These are phyloP conservation scores for Skeletonema costatum DNA, from an alignment of 108 stramenopile genomes.

Conservation along the genomic window DNA sequence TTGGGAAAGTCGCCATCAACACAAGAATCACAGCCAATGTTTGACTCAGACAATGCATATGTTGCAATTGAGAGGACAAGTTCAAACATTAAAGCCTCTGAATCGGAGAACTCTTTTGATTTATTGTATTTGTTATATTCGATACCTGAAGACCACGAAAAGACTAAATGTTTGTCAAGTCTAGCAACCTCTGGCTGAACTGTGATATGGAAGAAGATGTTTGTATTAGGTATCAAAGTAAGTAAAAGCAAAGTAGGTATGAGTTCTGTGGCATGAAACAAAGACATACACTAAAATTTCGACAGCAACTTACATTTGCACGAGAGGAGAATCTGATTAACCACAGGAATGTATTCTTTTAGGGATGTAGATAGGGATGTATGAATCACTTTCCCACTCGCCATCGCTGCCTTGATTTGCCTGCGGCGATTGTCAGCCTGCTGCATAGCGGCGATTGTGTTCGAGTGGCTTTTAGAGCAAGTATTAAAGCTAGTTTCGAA, in stretches of 20 bases:
- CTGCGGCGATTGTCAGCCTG: constrained; percentile 39
- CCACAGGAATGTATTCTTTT: constrained; percentile 57
- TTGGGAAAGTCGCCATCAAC: constrained; percentile 79
- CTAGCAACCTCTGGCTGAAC: constrained; percentile 1
- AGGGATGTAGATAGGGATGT: constrained; percentile 25
- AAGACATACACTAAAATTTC: not conserved
- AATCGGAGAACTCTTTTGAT: constrained; percentile 49
- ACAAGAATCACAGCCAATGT: constrained; percentile 72
- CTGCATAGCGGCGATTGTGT: constrained; percentile 21
- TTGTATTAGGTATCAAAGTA: not conserved
- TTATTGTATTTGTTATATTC: constrained; percentile 55
- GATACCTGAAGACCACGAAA: constrained; percentile 83
- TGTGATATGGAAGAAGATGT: not conserved
- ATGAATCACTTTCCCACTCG: constrained; percentile 30
- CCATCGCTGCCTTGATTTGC: constrained; percentile 37
- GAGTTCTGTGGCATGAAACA: no score
- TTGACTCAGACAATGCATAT: constrained; percentile 74
- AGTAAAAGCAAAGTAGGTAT: no score
- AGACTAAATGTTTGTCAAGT: constrained; percentile 53
- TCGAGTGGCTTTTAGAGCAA: constrained; percentile 33
- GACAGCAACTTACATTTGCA: constrained; percentile 87
- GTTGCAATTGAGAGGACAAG: constrained; percentile 72
- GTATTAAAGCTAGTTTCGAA: constrained; percentile 72
- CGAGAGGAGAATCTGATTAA: constrained; percentile 79
- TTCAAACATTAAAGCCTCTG: constrained; percentile 92